Base-by-base conservation (phyloP, 2,329 filamentous ascomycete species). In the Alternaria sp. region DNA sequence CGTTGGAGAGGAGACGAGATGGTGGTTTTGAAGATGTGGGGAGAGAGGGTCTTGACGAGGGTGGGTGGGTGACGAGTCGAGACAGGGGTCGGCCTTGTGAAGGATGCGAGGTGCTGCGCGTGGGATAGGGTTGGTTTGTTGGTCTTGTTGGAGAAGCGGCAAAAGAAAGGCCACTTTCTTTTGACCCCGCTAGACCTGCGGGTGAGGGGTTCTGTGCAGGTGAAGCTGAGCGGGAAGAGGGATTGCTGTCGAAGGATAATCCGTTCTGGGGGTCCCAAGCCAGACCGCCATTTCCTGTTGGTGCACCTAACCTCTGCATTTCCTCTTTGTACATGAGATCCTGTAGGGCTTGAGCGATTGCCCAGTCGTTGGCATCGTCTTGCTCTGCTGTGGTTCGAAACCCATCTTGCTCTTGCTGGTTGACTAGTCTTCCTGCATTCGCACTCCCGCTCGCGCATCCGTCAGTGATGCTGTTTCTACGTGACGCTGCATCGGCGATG, bases 291-390 rank as follows among this genome's bases (percentile, higher is more conserved):
- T 55, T 67, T 11, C 71, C 73, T 14, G 67, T 74, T 9, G 74
- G 72, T 29, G 56, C 80, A 82, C 53, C 72, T 21, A 80, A 65
- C 61, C 78, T 79, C 46, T 72, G 68, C 65, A 81, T 78, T 63
- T 88, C 85, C 61, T 96, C 93, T 72, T 96, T 88, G 72, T 96
- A 90, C 26, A 95, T 89, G 17, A 97, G 81, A 70, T 97, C 93
- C 80, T 91, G 93, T 31, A 96, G 81, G 0, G 93, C 93, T 70
- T 93, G 88, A 52, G 92, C 88, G 60, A 97, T 96, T 5, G 93
- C 93, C 24, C 86, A 84, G 55, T 97, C 92, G 68, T 97, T 96
- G 3, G 92, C 93, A 67, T 93, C 89, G 54, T 97, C 92, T 74
- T 96, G 91, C 65, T 96, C 92, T 0, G 92, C 92, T 70, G 91